Evolutionary conservation across 1,139 yeast species (phyloP).

Genomic region (Starmera stellimalicola): DNA sequence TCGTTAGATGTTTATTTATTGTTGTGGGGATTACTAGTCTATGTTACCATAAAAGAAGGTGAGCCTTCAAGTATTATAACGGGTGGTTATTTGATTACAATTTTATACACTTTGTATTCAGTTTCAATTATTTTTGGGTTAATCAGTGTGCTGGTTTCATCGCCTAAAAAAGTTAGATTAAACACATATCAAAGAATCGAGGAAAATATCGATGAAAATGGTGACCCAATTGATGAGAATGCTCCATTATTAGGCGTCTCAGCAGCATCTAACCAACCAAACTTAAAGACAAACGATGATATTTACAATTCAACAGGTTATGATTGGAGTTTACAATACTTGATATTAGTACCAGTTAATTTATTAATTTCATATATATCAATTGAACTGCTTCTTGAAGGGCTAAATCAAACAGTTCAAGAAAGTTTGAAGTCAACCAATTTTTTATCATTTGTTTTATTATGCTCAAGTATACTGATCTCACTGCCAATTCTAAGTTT

Average conservation of each 20-base stretch:
- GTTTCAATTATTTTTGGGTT: slow-evolving; percentile 48
- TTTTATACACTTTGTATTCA: slow-evolving; percentile 43
- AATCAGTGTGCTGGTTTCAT: slow-evolving; percentile 18
- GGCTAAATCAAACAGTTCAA: slow-evolving; percentile 59
- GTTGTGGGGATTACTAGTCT: slow-evolving; percentile 47
- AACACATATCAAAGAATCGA: slow-evolving; percentile 17
- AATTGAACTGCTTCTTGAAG: slow-evolving; percentile 49
- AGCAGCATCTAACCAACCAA: slow-evolving; percentile 4
- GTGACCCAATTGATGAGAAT: slow-evolving; percentile 13
- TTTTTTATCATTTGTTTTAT: slow-evolving; percentile 36
- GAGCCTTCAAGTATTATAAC: slow-evolving; percentile 40
- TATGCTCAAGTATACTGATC: slow-evolving; percentile 31
- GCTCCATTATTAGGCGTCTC: slow-evolving; percentile 20
- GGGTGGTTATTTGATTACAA: slow-evolving; percentile 48
- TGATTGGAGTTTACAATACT: slow-evolving; percentile 75
- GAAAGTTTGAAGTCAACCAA: slow-evolving; percentile 44
- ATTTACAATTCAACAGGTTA: slow-evolving; percentile 40
- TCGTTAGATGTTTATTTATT: slow-evolving; percentile 47
- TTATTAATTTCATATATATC: slow-evolving; percentile 36
- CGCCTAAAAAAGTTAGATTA: slow-evolving; percentile 9
- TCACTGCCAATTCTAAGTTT: slow-evolving; percentile 62
- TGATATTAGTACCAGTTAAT: slow-evolving; percentile 58
- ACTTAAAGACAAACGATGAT: slow-evolving; percentile 4
- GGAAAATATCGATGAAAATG: slow-evolving; percentile 13
- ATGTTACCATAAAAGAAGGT: slow-evolving; percentile 35